phyloP scores from a whole-genome alignment of 176 grass and related monocot species.

The sorghum (Sorghum bicolor) region DNA sequence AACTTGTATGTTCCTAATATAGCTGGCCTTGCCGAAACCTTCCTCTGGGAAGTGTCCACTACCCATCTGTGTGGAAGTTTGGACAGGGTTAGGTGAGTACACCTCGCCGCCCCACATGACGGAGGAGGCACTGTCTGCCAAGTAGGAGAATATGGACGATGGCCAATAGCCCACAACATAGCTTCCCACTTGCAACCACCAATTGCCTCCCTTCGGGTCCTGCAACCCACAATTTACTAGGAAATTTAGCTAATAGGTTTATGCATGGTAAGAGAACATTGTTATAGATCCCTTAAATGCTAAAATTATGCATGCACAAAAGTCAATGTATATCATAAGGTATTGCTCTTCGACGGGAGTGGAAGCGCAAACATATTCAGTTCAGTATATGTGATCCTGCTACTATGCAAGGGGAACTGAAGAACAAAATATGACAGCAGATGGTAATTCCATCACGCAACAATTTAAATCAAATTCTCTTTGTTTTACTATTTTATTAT shows the following conservation, averaged over 20 bases:
- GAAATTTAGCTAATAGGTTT: constrained; percentile 4
- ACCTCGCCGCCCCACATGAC: constrained; percentile 41
- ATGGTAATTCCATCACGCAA: no score
- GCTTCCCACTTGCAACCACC: constrained; percentile 52
- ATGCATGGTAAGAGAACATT: background rate
- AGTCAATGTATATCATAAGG: no score
- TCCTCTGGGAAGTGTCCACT: constrained; percentile 53
- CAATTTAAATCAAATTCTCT: no score
- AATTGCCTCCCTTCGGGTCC: constrained; percentile 45
- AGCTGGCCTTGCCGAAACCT: constrained; percentile 50
- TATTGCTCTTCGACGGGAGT: no score
- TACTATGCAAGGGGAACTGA: no score
- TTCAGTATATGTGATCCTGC: no score
- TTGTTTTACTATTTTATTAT: no score
- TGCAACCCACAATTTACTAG: background rate
- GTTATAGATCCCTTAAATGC: background rate
- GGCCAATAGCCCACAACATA: constrained; percentile 50
- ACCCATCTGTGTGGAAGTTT: constrained; percentile 44
- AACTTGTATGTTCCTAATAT: constrained; percentile 57
- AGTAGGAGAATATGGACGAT: constrained; percentile 35
- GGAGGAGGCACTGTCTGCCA: constrained; percentile 43
- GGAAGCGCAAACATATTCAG: no score
- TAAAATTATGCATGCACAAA: background rate
- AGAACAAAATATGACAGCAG: no score
- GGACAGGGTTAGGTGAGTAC: background rate